phyloP scores from a whole-genome alignment of 2,329 filamentous ascomycete species.

The Clarireedia homoeocarpa region DNA sequence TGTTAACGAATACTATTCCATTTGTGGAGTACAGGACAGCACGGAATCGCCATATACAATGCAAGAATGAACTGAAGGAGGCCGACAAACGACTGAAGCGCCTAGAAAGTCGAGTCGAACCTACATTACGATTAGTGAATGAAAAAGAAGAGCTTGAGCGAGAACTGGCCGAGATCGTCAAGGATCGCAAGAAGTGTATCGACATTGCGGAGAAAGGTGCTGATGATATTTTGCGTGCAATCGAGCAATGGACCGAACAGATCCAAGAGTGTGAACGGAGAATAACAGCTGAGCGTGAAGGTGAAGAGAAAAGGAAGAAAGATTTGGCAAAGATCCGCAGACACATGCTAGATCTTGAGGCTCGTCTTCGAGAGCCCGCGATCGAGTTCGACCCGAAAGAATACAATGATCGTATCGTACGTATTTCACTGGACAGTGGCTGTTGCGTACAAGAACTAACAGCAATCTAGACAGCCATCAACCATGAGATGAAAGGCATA shows the following conservation, averaged over 20 bases:
- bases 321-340: conserved; percentile 44
- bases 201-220: conserved; percentile 45
- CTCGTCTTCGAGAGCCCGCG: conserved; percentile 52
- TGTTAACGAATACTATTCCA: conserved; percentile 58
- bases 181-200: conserved; percentile 46
- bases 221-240: conserved; percentile 30
- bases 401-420: conserved; percentile 67
- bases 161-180: conserved; percentile 47
- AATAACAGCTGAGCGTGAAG: conserved; percentile 44
- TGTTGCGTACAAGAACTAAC: neutral
- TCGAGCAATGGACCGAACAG: conserved; percentile 35
- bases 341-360: conserved; percentile 56
- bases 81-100: conserved; percentile 49
- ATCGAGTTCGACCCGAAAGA: conserved; percentile 59
- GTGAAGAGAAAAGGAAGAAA: conserved; percentile 39
- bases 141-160: conserved; percentile 60
- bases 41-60: conserved; percentile 38
- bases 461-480: conserved; percentile 44
- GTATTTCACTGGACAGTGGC: conserved; percentile 27
- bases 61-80: conserved; percentile 47
- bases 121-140: conserved; percentile 61
- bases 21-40: conserved; percentile 57
- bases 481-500: conserved; percentile 47
- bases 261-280: conserved; percentile 34
- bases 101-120: conserved; percentile 55